phyloP scores from a whole-genome alignment of 2,329 filamentous ascomycete species.

The Sporothrix globosa region DNA sequence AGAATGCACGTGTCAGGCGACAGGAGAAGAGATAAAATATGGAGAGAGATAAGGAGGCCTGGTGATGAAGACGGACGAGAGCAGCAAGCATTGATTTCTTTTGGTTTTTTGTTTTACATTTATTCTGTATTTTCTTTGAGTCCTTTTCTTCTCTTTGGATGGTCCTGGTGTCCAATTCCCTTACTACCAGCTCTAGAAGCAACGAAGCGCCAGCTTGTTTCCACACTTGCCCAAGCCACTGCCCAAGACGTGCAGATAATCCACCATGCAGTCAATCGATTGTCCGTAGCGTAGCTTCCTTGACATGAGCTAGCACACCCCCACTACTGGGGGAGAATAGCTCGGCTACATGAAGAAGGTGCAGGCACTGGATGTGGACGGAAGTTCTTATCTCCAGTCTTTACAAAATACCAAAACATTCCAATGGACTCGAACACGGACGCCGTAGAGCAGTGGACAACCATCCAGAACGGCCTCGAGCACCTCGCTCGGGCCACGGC shows the following conservation, averaged over 20 bases:
- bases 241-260: too few relatives aligned
- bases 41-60: not conserved
- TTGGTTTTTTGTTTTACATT: conserved; percentile 15
- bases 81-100: conserved; percentile 28
- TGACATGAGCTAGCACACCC: too few relatives aligned
- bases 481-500: conserved; percentile 52
- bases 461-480: conserved; percentile 59
- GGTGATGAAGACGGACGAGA: not conserved
- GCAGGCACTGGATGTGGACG: too few relatives aligned
- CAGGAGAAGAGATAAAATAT: not conserved
- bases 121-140: not conserved
- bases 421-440: not conserved
- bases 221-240: not conserved
- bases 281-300: too few relatives aligned
- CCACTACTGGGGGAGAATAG: too few relatives aligned
- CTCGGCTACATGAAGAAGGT: too few relatives aligned
- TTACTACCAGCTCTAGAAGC: conserved; percentile 26
- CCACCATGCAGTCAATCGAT: too few relatives aligned
- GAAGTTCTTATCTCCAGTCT: too few relatives aligned
- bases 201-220: not conserved
- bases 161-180: not conserved
- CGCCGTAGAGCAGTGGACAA: conserved; percentile 55
- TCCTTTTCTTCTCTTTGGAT: not conserved
- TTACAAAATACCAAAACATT: too few relatives aligned
- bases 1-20: conserved; percentile 4